Conservation (phyloP, 257 asterid species). For the Solanum arcanum region DNA sequence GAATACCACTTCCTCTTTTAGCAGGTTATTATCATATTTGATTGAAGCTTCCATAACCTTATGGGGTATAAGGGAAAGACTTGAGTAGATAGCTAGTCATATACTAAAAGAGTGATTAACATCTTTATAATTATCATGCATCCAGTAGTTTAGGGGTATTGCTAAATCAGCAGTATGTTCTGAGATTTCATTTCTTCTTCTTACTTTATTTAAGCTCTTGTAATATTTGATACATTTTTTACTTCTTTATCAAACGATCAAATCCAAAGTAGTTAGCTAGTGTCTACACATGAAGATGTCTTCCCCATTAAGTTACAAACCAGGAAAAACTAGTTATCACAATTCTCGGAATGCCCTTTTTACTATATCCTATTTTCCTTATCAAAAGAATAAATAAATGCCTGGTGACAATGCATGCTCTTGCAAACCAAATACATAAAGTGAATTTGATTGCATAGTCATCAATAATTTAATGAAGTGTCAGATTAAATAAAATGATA, state of each 20-base stretch:
- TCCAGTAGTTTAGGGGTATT: background rate
- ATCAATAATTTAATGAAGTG: background rate
- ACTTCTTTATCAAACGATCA: background rate
- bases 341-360: slow-evolving; percentile 61
- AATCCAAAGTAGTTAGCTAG: background rate
- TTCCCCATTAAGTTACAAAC: background rate
- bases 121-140: background rate
- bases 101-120: background rate
- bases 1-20: background rate
- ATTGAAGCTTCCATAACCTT: background rate
- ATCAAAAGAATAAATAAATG: background rate
- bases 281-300: background rate
- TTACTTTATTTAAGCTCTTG: background rate
- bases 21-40: background rate
- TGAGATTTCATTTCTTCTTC: background rate
- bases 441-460: background rate
- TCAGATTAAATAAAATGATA: background rate
- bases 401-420: background rate
- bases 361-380: background rate
- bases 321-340: background rate
- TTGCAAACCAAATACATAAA: background rate
- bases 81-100: background rate
- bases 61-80: background rate
- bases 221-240: background rate
- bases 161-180: background rate